phyloP scores from a whole-genome alignment of 2,329 filamentous ascomycete genomes.

The Teratosphaeriaceae sp. region DNA sequence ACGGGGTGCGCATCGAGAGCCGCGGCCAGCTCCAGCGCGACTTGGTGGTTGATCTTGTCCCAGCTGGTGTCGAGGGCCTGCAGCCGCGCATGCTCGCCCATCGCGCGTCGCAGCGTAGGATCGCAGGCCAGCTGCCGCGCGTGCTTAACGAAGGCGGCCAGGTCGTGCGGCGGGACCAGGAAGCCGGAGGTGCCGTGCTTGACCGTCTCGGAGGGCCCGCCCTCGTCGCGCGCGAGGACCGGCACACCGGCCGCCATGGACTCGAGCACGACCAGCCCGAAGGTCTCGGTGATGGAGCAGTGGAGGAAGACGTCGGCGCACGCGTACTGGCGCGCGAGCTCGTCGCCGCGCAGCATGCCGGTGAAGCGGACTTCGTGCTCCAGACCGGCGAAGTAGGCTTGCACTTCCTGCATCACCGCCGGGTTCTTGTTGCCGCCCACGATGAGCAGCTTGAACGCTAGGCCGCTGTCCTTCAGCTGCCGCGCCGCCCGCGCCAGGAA shows the following conservation, averaged over 20 bases:
- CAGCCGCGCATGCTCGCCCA: conserved; percentile 44
- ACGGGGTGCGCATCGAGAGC: conserved; percentile 28
- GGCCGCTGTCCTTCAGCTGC: conserved; percentile 48
- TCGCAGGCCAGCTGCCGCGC: conserved; percentile 47
- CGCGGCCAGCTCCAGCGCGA: conserved; percentile 56
- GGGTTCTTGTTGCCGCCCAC: conserved; percentile 62
- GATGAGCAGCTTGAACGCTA: conserved; percentile 59
- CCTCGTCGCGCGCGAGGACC: conserved; percentile 62
- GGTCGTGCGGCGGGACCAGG: conserved; percentile 53
- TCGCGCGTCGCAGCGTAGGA: conserved; percentile 34
- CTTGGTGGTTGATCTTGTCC: conserved; percentile 65
- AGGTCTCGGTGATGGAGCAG: conserved; percentile 65
- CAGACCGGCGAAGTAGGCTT: conserved; percentile 51
- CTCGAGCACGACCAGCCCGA: conserved; percentile 64
- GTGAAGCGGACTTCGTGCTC: conserved; percentile 57
- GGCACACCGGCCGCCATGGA: conserved; percentile 65
- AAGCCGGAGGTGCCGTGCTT: conserved; percentile 54
- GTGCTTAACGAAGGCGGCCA: conserved; percentile 51
- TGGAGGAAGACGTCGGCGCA: conserved; percentile 64
- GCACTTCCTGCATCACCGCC: conserved; percentile 55
- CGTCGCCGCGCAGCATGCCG: conserved; percentile 55
- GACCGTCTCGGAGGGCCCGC: conserved; percentile 63
- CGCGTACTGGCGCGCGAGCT: conserved; percentile 60
- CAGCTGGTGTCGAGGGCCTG: conserved; percentile 60
- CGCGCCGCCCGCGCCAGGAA: conserved; percentile 54